Base-by-base conservation (phyloP, 2,329 filamentous ascomycete genomes). In the Talaromyces piceae region DNA sequence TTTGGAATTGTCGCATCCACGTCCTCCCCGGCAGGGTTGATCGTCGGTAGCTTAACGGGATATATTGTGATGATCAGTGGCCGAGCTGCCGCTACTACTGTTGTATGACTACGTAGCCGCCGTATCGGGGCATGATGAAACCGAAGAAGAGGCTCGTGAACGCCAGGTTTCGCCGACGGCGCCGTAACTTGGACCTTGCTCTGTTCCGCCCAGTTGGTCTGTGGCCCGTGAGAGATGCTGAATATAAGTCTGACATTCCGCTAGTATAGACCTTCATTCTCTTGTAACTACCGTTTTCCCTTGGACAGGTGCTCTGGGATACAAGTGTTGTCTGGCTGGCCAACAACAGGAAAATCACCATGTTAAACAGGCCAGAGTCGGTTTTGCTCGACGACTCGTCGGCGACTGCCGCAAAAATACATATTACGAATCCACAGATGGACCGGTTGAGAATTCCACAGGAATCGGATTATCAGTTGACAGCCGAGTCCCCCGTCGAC, bases 401-500 rank as follows among this genome's bases (percentile, higher is more conserved):
- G 39, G 20, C 39, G 22, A 16, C 3, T 8, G 20, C 39, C 11
- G 12, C 12, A 3, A 22, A 25, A 43, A 13, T 13, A 16, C 11
- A 12, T n/a, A n/a, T 12, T 9, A 4, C 20, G 20, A 25, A 23
- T n/a, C 4, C 39, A 22, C 23, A 6, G 11, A 25, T 44, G 26
- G 13, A 16, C 23, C 28, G 41, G 4, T 18, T 52, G n/a, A 26
- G 12, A 4, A 41, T 52, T 18, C 45, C 50, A 22, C 45, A 45
- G n/a, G 18, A 47, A 13, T 6, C 44, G 26, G 46, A 41, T 7
- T 16, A 20, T 16, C 20, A 16, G 11, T 4, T 47, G 22, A 28
- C 41, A 18, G 50, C 43, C 9, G 50, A 48, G 22, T 52, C 45
- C 3, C 50, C 50, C 20, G 47, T 52, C 20, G 50, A 52, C 33